A percentile compares a stretch with the other conserved stretches of the same genome.
These are phyloP conservation scores for Coniferiporia weirii DNA, from an alignment of 1,284 basidiomycete species.

Conservation along the genomic window DNA sequence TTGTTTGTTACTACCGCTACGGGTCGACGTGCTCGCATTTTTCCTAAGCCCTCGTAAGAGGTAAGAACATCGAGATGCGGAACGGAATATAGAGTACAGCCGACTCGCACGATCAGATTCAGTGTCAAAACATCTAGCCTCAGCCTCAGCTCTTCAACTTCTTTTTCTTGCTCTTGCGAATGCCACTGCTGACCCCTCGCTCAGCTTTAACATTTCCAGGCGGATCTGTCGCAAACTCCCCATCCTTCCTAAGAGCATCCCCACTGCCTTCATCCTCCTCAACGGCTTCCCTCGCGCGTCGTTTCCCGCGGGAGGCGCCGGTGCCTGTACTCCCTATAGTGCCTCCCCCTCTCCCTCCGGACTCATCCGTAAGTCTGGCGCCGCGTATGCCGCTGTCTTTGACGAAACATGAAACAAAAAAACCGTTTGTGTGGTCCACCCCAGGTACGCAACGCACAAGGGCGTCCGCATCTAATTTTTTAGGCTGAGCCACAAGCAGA, in stretches of 20 bases:
- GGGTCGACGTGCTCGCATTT: too few relatives aligned
- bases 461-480: slow-evolving; percentile 49
- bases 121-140: neutral
- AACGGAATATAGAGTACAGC: too few relatives aligned
- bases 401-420: slow-evolving; percentile 89
- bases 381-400: neutral
- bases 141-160: neutral
- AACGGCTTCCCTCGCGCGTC: neutral
- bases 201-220: neutral
- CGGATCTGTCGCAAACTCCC: neutral
- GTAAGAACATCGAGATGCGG: too few relatives aligned
- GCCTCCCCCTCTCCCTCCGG: neutral
- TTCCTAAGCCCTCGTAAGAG: too few relatives aligned
- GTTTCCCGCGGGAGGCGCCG: neutral
- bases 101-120: neutral
- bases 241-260: neutral
- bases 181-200: neutral
- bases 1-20: too few relatives aligned
- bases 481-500: too few relatives aligned
- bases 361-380: neutral
- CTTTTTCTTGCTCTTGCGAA: neutral
- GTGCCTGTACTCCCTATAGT: neutral
- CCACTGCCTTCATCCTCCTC: neutral
- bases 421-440: slow-evolving; percentile 89
- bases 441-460: slow-evolving; percentile 82